phyloP scores from a whole-genome alignment of 345 rosid genomes.

The Citrus medica region DNA sequence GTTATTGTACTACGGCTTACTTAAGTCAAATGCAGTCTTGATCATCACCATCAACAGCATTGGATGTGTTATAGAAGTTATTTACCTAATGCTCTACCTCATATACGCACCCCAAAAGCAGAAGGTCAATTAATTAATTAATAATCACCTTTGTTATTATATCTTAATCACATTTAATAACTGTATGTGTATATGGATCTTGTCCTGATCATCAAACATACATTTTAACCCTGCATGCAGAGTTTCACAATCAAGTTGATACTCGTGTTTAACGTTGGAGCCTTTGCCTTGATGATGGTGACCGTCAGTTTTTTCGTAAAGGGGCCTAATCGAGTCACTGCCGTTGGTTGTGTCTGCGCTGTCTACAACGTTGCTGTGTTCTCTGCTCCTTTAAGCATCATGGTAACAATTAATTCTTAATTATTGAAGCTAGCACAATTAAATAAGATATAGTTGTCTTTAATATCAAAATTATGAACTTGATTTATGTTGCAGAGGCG shows the following conservation, averaged over 20 bases:
- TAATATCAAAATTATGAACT: too few species aligned
- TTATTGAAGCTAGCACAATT: too few species aligned
- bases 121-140: slow-evolving; percentile 30
- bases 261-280: slow-evolving; percentile 51
- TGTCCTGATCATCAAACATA: background rate
- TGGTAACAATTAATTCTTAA: slow-evolving; percentile 36
- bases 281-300: slow-evolving; percentile 41
- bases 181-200: background rate
- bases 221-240: slow-evolving; percentile 27
- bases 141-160: too few species aligned
- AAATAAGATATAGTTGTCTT: too few species aligned
- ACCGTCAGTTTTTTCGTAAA: slow-evolving; percentile 35
- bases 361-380: slow-evolving; percentile 60
- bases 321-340: slow-evolving; percentile 33
- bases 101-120: slow-evolving; percentile 55
- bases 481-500: slow-evolving; percentile 41
- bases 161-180: too few species aligned
- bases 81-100: slow-evolving; percentile 48
- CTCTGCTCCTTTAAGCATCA: slow-evolving; percentile 74
- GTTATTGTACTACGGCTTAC: slow-evolving; percentile 56
- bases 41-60: slow-evolving; percentile 62
- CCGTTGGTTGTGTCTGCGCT: slow-evolving; percentile 82
- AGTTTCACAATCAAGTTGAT: slow-evolving; percentile 46
- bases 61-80: slow-evolving; percentile 52
- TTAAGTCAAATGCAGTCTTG: slow-evolving; percentile 44